Percentiles rank a stretch among this genome's conserved stretches.
These are phyloP conservation scores for Ailanthus altissimus DNA, from an alignment of 345 rosid genomes.

Conservation along the genomic window DNA sequence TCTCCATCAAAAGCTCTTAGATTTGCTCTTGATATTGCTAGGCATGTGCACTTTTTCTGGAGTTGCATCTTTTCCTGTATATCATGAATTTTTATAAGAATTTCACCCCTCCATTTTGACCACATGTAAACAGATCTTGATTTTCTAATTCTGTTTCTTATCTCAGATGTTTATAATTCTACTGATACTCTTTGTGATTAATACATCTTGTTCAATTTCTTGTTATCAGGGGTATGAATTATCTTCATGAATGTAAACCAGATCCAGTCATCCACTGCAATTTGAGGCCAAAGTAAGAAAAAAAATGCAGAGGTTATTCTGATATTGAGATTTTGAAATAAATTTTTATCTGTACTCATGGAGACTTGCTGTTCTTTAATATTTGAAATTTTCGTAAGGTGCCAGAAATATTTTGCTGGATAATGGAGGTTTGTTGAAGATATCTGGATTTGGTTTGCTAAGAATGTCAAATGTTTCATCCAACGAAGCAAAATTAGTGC, in stretches of 20 bases:
- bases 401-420: slow-evolving; percentile 99
- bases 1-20: slow-evolving; percentile 77
- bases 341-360: slow-evolving; percentile 19
- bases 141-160: neutral
- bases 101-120: neutral
- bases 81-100: slow-evolving; percentile 6
- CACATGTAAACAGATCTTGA: neutral
- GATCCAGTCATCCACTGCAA: slow-evolving; percentile 86
- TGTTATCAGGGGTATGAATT: slow-evolving; percentile 71
- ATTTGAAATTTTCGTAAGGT: slow-evolving; percentile 90
- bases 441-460: slow-evolving; percentile 85
- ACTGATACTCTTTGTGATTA: slow-evolving; percentile 14
- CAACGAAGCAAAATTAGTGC: slow-evolving; percentile 54
- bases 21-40: slow-evolving; percentile 89
- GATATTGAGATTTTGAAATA: slow-evolving; percentile 20
- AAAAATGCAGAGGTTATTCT: slow-evolving; percentile 50
- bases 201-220: slow-evolving; percentile 27
- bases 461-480: slow-evolving; percentile 56
- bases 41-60: slow-evolving; percentile 46
- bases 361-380: slow-evolving; percentile 55
- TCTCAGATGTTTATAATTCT: neutral
- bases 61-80: neutral
- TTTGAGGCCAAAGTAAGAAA: slow-evolving; percentile 93
- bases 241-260: slow-evolving; percentile 78
- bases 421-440: slow-evolving; percentile 79